Evolutionary conservation across 2,329 filamentous ascomycete species (phyloP).

Genomic region (Aureobasidium vineae): DNA sequence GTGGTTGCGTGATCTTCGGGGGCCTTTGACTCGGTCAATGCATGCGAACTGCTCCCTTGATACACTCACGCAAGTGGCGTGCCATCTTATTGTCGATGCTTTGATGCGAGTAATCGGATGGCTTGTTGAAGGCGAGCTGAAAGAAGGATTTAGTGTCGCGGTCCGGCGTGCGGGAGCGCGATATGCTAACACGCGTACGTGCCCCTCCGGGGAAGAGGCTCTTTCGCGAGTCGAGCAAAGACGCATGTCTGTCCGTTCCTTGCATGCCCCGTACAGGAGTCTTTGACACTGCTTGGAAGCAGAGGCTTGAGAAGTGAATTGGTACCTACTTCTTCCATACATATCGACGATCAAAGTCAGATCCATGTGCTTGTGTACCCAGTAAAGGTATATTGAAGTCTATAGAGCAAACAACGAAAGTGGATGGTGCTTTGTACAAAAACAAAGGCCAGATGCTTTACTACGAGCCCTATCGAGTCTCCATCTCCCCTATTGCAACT

Average conservation of each 20-base stretch:
- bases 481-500: neutral
- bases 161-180: neutral
- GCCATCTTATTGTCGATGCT: neutral
- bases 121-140: conserved; percentile 16
- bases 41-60: neutral
- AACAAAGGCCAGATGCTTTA: neutral
- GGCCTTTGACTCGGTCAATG: neutral
- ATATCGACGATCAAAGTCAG: neutral
- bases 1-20: neutral
- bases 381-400: neutral
- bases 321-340: neutral
- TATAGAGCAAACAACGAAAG: neutral
- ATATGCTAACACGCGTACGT: conserved; percentile 4
- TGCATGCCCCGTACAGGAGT: neutral
- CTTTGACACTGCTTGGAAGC: neutral
- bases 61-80: conserved; percentile 18
- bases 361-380: neutral
- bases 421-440: neutral
- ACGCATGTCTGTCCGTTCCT: neutral
- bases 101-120: neutral
- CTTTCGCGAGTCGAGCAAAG: too few relatives aligned
- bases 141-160: neutral
- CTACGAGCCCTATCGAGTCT: neutral
- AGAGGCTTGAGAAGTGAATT: neutral
- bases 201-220: neutral